phyloP scores from a whole-genome alignment of 2,329 filamentous ascomycete species.

The Coniochaeta sp. region DNA sequence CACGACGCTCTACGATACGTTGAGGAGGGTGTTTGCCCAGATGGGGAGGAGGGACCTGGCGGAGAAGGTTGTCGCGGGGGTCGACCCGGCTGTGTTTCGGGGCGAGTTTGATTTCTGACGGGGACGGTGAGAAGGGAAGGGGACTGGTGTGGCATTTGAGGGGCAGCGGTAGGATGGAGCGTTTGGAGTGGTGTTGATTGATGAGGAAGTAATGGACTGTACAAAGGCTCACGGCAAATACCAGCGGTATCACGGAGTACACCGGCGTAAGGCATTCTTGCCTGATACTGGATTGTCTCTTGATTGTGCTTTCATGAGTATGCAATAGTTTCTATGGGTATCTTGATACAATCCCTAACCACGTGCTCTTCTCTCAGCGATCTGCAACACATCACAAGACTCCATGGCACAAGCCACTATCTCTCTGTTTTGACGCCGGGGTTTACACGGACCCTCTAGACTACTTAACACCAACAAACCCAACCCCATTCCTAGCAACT shows the following conservation, averaged over 20 bases:
- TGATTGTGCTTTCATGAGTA: too few species aligned
- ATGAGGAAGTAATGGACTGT: constrained; percentile 5
- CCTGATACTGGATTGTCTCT: not conserved
- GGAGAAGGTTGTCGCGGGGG: constrained; percentile 79
- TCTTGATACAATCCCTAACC: too few species aligned
- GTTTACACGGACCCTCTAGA: too few species aligned
- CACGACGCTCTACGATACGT: constrained; percentile 92
- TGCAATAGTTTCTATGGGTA: too few species aligned
- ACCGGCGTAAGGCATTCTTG: not conserved
- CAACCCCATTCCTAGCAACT: constrained; percentile 54
- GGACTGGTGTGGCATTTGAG: constrained; percentile 10
- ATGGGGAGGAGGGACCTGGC: constrained; percentile 87
- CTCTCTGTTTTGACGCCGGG: too few species aligned
- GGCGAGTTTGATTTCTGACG: constrained; percentile 77
- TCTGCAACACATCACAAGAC: too few species aligned
- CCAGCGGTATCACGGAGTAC: not conserved
- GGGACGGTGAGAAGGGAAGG: constrained; percentile 10
- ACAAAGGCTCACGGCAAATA: not conserved
- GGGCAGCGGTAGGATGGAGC: not conserved
- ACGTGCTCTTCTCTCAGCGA: too few species aligned
- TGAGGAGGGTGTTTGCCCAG: constrained; percentile 89
- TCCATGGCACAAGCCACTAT: too few species aligned
- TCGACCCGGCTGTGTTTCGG: constrained; percentile 85
- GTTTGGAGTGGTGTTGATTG: constrained; percentile 8
- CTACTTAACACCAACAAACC: constrained; percentile 58